Base-by-base conservation (phyloP, 2,329 filamentous ascomycete species). In the Clonostachys byssicola region DNA sequence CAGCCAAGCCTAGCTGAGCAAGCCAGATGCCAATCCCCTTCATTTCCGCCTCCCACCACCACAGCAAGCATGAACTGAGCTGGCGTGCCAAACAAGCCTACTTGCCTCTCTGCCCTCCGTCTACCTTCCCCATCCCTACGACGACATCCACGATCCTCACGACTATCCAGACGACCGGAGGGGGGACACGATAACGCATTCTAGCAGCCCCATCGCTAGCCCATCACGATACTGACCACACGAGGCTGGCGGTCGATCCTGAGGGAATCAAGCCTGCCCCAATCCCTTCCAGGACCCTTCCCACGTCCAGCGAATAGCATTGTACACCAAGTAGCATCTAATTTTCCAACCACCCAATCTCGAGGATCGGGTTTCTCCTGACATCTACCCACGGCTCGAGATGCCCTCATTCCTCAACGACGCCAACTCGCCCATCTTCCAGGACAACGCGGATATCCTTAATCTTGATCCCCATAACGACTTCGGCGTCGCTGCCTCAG, bases 331-430 rank as follows among this genome's bases (percentile, higher is more conserved):
- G 23, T 30, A 30, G 23, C 23, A 30, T 30, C 23, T 30, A 30
- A 30, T 30, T 30, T 30, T 30, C 23, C 23, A 30, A 73, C 75
- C 44, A 71, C 69, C 23, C 23, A 30, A 30, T 30, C 23, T 30
- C 23, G 23, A 30, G 23, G 23, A 30, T 30, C 23, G 23, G 23
- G 23, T 30, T 30, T 30, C 23, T 30, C 23, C 23, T 30, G 23
- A 30, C 23, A 30, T 30, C 9, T 30, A 30, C 23, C 23, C 36
- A 39, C 43, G 46, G 46, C 46, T 47, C 63, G 64, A 65, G 56
- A 80, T 80, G 77, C 77, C 77, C 68, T 78, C 75, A 54, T 80
- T 78, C 61, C 60, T 78, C 54, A 68, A 69, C 60, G 68, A 76
- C 63, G 65, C 71, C 51, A 68, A 62, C 62, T 63, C 66, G 54